phyloP scores from a whole-genome alignment of 306 rosid genomes.

The Lithocarpus polystachyus region DNA sequence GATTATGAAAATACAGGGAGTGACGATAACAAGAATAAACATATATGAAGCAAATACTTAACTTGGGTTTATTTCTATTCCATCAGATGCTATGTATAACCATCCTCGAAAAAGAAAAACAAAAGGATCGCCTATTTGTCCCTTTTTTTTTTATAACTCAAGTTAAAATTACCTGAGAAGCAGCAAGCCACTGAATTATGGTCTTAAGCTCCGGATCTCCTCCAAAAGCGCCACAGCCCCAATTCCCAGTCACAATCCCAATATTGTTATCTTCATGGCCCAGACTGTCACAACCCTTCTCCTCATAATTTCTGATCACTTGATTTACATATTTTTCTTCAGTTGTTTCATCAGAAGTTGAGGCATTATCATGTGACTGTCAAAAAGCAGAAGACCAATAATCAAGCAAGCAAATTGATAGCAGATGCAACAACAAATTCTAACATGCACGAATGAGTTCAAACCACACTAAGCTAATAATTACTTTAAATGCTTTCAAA shows the following conservation, averaged over 20 bases:
- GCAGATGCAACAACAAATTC: constrained; percentile 6
- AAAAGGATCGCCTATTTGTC: neutral
- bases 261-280: constrained; percentile 25
- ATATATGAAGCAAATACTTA: too few relatives aligned
- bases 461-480: neutral
- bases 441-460: neutral
- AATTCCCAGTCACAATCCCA: constrained; percentile 91
- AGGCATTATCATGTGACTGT: constrained; percentile 37
- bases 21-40: too few relatives aligned
- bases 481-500: neutral
- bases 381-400: constrained; percentile 5
- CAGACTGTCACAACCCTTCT: constrained; percentile 22
- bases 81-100: neutral
- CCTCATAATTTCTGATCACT: constrained; percentile 25
- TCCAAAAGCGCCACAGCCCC: constrained; percentile 98
- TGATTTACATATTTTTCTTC: constrained; percentile 28
- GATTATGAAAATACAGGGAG: too few relatives aligned
- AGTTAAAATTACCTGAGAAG: constrained; percentile 75
- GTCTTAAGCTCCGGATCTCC: constrained; percentile 93
- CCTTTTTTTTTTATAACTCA: neutral
- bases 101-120: too few relatives aligned
- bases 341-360: constrained; percentile 31
- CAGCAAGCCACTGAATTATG: constrained; percentile 93
- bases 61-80: neutral
- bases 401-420: constrained; percentile 8